phyloP scores from a whole-genome alignment of 495 filamentous ascomycete genomes.

The Symbiotaphrina buchneri region DNA sequence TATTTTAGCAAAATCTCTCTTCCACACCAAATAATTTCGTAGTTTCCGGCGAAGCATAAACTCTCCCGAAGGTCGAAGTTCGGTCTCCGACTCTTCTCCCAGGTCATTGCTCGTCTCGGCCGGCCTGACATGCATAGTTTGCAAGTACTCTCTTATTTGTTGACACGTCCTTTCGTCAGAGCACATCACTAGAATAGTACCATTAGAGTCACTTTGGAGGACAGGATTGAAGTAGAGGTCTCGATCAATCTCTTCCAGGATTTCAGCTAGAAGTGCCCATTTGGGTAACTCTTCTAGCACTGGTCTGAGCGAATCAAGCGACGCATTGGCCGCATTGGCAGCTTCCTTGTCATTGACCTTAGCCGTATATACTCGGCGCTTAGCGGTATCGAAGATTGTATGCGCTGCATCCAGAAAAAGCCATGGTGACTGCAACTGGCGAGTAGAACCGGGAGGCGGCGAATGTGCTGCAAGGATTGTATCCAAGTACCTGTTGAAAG shows the following conservation, averaged over 20 bases:
- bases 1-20: slow-evolving; percentile 68
- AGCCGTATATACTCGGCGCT: slow-evolving; percentile 68
- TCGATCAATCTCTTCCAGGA: slow-evolving; percentile 81
- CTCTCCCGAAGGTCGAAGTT: slow-evolving; percentile 41
- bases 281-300: slow-evolving; percentile 89
- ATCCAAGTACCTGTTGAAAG: slow-evolving; percentile 82
- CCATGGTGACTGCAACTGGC: slow-evolving; percentile 85
- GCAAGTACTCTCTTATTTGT: slow-evolving; percentile 77
- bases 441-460: slow-evolving; percentile 69
- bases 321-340: slow-evolving; percentile 14
- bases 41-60: slow-evolving; percentile 80
- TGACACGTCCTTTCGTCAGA: slow-evolving; percentile 69
- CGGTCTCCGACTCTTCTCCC: slow-evolving; percentile 14
- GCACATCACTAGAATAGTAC: slow-evolving; percentile 88
- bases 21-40: slow-evolving; percentile 82
- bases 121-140: slow-evolving; percentile 64
- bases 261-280: slow-evolving; percentile 68
- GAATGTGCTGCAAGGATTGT: slow-evolving; percentile 80
- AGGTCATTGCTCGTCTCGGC: slow-evolving; percentile 16
- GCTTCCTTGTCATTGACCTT: slow-evolving; percentile 25
- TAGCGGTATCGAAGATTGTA: slow-evolving; percentile 81
- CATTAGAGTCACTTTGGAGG: slow-evolving; percentile 62
- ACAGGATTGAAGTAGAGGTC: slow-evolving; percentile 70
- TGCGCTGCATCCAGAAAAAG: slow-evolving; percentile 89
- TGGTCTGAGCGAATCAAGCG: slow-evolving; percentile 54